Evolutionary conservation across 2,329 filamentous ascomycete species (phyloP), one percentile per base, ranked within the genome.

Genomic region (Alternaria burnsii): DNA sequence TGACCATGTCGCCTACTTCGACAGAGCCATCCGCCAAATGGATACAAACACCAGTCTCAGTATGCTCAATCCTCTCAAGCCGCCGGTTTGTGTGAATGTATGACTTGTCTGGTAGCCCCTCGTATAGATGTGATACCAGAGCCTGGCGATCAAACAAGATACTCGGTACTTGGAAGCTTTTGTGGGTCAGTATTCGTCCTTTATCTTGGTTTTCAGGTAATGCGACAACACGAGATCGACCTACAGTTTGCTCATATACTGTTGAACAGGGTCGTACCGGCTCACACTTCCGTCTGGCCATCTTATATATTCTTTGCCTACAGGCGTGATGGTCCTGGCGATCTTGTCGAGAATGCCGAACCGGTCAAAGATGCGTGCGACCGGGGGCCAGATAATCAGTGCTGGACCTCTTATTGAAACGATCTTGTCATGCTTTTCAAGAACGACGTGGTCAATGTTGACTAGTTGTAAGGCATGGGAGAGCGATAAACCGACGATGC

Each of bases 391-490:
- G 44, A 73, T 55, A 7, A 63, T 66, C 32, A 73, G 54, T 12
- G 65, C 67, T 16, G 71, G 71, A 3, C 71, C 71, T 40, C 62
- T 55, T 14, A 69, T 12, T 1, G 71, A 69, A 2, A 67, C 61
- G 11, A 71, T 66, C 20, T 68, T 43, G 7, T 51, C 43, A 42
- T 69, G 62, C 28, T 68, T 68, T 57, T 74, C 71, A 14, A 74
- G 61, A 30, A 74, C 58, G 8, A 72, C 24, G 55, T 67, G 70
- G 16, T 72, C 66, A 42, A 72, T 72, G 18, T 66, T 60, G 32
- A 62, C 59, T 10, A 65, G 62, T 46, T 71, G 62, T 4, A 73
- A 50, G 10, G 62, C 61, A 42, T 71, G 65, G 4, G 70, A 66
- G 20, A 71, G 43, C 11, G 62, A 59, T 4, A 73, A 58, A 4